Evolutionary conservation across 2,329 filamentous ascomycete species (phyloP), one percentile per base, ranked within the genome.

Genomic region (Emmonsiellopsis sp.): DNA sequence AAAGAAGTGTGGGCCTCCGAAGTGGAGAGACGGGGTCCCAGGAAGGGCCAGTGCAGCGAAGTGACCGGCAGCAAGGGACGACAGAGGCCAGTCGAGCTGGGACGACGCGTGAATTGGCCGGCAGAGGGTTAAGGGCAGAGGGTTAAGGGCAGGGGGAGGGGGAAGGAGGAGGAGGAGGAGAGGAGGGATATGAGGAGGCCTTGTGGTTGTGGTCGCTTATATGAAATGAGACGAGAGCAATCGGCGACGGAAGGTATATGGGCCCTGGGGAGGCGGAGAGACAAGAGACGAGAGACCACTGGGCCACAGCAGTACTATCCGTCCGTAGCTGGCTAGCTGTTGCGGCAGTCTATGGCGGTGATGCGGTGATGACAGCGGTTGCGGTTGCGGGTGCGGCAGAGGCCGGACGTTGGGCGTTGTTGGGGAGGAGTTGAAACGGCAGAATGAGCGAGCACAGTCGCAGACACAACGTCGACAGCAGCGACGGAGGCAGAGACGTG

Each of bases 171-270:
- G 51, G 44, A 30, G 32, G 32, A 49, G 46, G 31, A 37, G 16
- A 26, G 30, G 41, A 20, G 51, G 44, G 32, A 5, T 20, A 20
- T 8, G 37, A 31, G 30, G 35, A 20, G 38, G 13, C 32, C 16
- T 30, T 42, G 30, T 26, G 9, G 26, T 30, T 45, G 50, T 55
- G 26, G 50, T 52, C 11, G 30, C 34, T 10, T 31, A 41, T 34
- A 50, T 46, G 37, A 52, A 16, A 48, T 43, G 32, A 43, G 40
- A 52, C 30, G 47, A 54, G 46, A 47, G 48, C 32, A 44, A 45
- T 46, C 45, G 50, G 49, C 30, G 45, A 20, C 20, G 44, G 15
- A 16, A 38, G 31, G 10, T 50, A 26, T 32, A 13, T 20, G 48
- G 8, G 6, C 3, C n/a, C 26, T 37, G 15, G 16, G 35, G n/a